A percentile compares a stretch with the other conserved stretches of the same genome.
These are phyloP conservation scores for Zymoseptoria tritici DNA, from an alignment of 2,329 filamentous ascomycete genomes.

Conservation along the genomic window DNA sequence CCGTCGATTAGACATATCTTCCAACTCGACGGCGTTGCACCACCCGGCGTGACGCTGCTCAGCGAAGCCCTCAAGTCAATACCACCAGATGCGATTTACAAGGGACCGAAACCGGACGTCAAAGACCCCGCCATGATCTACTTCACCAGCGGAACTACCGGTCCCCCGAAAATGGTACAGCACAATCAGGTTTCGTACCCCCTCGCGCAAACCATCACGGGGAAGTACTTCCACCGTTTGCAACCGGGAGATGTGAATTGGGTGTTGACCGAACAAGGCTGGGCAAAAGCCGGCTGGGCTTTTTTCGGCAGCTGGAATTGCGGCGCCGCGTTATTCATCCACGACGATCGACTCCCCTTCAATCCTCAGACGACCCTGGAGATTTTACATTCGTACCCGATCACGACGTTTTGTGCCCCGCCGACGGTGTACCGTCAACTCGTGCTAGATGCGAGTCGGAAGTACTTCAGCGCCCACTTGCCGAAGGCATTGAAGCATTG, in stretches of 20 bases:
- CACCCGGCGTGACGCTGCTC: constrained; percentile 23
- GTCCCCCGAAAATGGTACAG: constrained; percentile 36
- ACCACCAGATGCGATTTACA: constrained; percentile 18
- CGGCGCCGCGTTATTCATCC: constrained; percentile 35
- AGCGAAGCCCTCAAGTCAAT: constrained; percentile 22
- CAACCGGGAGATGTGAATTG: constrained; percentile 32
- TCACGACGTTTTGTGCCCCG: constrained; percentile 37
- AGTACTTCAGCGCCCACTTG: constrained; percentile 22
- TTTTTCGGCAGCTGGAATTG: constrained; percentile 36
- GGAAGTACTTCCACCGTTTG: constrained; percentile 33
- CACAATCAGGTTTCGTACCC: constrained; percentile 38
- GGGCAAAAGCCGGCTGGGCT: constrained; percentile 38
- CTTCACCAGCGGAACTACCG: constrained; percentile 37
- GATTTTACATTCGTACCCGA: constrained; percentile 32
- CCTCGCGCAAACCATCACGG: constrained; percentile 34
- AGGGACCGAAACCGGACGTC: constrained; percentile 19
- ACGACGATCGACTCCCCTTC: constrained; percentile 34
- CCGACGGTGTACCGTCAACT: constrained; percentile 37
- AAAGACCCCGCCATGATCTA: constrained; percentile 32
- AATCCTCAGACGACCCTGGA: constrained; percentile 25
- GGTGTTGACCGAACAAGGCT: constrained; percentile 37
- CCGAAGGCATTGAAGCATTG: constrained; percentile 31
- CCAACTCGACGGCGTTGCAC: constrained; percentile 22
- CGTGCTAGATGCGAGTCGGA: constrained; percentile 29
- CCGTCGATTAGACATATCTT: constrained; percentile 30